Evolutionary conservation across 1,284 basidiomycete genomes (phyloP).

Genomic region (Rhodotorula mucilaginosa): DNA sequence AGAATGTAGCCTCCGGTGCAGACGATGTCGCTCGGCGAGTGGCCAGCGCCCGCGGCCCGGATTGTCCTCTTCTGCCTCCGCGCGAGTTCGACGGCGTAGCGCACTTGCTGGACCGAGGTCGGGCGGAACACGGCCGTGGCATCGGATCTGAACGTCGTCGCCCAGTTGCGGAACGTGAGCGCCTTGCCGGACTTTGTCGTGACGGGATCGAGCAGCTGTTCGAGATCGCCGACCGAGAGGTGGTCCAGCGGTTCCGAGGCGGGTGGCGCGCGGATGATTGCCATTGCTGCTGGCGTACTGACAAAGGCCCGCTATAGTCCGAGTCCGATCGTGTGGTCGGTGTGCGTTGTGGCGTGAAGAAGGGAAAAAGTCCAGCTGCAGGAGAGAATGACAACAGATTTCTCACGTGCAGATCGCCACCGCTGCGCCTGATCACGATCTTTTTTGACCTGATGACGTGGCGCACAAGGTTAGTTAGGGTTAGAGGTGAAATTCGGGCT

Average conservation of each 20-base stretch:
- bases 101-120: constrained; percentile 66
- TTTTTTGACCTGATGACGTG: no score
- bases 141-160: constrained; percentile 53
- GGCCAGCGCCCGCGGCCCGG: constrained; percentile 83
- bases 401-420: no score
- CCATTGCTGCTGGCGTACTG: constrained; percentile 1
- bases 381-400: no score
- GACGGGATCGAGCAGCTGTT: constrained; percentile 16
- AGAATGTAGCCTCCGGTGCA: constrained; percentile 73
- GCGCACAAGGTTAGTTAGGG: no score
- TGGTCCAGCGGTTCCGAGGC: constrained; percentile 10
- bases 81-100: constrained; percentile 78
- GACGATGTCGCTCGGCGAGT: constrained; percentile 87
- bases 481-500: no score
- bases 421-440: no score
- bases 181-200: background rate
- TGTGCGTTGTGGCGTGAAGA: no score
- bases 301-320: background rate
- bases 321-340: background rate
- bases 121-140: constrained; percentile 69
- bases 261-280: background rate
- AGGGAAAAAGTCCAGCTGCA: no score
- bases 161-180: constrained; percentile 55
- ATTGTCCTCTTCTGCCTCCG: constrained; percentile 68
- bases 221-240: constrained; percentile 6